Evolutionary conservation across 352 stramenopile genomes (phyloP), one percentile per base, ranked within the genome.

Genomic region (Pseudoperonospora humuli): DNA sequence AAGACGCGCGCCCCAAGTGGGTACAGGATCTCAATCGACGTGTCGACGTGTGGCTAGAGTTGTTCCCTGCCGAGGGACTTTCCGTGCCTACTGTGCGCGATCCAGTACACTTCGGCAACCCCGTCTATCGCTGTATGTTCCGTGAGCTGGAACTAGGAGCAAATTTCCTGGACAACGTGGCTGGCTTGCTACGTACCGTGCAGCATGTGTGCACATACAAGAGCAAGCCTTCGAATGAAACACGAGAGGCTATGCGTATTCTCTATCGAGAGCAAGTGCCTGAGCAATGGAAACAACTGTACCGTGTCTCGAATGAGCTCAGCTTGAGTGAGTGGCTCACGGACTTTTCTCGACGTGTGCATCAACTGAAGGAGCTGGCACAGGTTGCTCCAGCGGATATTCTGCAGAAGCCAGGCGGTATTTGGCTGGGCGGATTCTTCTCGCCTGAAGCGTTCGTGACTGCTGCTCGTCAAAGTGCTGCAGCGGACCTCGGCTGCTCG

Each of bases 371-470:
- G 3, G 34, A 53, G 10, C 38, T 92, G 34, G 64, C 61, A 38
- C 58, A 65, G 9, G 56, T 85, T 3, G 55, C 66, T 3, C 58
- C 57, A 8, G 64, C 59, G 17, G 54, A 78, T 8, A 47, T 87
- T 17, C 39, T 65, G 19, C 50, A 67, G 38, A 57, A 69, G 11
- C 7, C 47, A 13, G 53, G 39, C 17, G 71, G 76, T 15, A 75
- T 96, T 34, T 96, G 90, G 87, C 60, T 97, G 15, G 91, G 91
- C n/a, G 85, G 86, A 0, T 67, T 97, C 26, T 96, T 97, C 50
- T 94, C 78, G 6, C 87, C 92, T 5, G 91, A 97, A 44, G 86
- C 87, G 26, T 96, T 97, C 29, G 69, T 97, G 31, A 97, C 87
- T 4, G 89, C 90, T 3, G 93, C 76, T 4, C 71, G 92, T 3